phyloP scores from a whole-genome alignment of 2,329 filamentous ascomycete genomes.

The Neoscytalidium dimidiatum region DNA sequence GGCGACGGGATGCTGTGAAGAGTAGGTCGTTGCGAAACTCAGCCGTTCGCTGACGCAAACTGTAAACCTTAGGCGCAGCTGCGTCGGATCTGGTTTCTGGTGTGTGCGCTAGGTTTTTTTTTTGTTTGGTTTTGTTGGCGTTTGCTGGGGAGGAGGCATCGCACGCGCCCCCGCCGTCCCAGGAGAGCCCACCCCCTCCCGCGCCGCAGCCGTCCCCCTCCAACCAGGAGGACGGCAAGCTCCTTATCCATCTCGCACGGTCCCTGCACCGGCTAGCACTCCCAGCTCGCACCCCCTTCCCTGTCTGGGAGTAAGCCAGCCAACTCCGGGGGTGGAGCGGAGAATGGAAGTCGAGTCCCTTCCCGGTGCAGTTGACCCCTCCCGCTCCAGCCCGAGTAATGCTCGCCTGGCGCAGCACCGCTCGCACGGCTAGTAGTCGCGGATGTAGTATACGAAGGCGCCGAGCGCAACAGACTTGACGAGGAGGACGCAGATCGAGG shows the following conservation, averaged over 20 bases:
- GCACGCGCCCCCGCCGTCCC: neutral
- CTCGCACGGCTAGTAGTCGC: constrained; percentile 1
- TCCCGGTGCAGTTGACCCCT: neutral
- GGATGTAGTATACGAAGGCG: constrained; percentile 17
- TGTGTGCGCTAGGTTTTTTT: neutral
- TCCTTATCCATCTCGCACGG: neutral
- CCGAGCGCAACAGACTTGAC: constrained; percentile 21
- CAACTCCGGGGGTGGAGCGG: neutral
- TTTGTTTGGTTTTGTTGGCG: neutral
- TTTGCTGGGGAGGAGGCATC: neutral
- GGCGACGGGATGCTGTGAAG: neutral
- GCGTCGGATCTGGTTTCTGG: neutral
- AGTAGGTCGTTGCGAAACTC: neutral
- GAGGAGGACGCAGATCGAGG: constrained; percentile 20
- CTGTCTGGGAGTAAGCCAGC: neutral
- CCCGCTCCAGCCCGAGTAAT: neutral
- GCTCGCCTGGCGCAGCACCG: neutral
- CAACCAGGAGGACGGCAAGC: neutral
- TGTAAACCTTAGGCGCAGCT: neutral
- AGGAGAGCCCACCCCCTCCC: neutral
- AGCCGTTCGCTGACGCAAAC: neutral
- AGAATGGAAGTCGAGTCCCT: neutral
- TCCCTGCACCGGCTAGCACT: neutral
- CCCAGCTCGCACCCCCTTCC: neutral
- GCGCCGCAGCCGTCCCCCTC: neutral